These are phyloP conservation scores for Fusarium keratoplasticum DNA, from an alignment of 2,329 filamentous ascomycete genomes.

Conservation along the genomic window DNA sequence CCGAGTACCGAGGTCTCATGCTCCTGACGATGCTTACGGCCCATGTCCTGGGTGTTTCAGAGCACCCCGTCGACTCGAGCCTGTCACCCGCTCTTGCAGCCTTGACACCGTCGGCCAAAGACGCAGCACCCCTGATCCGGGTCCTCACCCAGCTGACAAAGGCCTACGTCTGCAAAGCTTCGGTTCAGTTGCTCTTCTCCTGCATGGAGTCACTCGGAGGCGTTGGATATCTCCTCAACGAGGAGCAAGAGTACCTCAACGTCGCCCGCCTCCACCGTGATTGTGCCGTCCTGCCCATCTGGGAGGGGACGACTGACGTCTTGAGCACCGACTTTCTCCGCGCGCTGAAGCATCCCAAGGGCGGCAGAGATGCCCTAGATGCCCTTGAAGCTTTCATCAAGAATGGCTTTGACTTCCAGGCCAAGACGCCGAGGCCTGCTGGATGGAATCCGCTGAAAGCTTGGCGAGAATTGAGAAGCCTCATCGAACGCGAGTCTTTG, in stretches of 20 bases:
- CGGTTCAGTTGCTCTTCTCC: slow-evolving; percentile 62
- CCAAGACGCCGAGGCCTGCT: slow-evolving; percentile 35
- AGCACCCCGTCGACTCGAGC: slow-evolving; percentile 49
- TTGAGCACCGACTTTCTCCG: slow-evolving; percentile 66
- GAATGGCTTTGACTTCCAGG: slow-evolving; percentile 39
- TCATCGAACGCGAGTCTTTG: slow-evolving; percentile 50
- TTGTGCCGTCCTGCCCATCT: slow-evolving; percentile 72
- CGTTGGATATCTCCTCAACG: slow-evolving; percentile 74
- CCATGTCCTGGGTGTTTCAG: slow-evolving; percentile 65
- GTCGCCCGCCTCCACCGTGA: slow-evolving; percentile 75
- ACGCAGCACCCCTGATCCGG: slow-evolving; percentile 61
- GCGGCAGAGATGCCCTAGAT: slow-evolving; percentile 51
- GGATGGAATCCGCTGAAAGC: slow-evolving; percentile 47
- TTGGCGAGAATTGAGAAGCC: slow-evolving; percentile 56
- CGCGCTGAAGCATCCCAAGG: slow-evolving; percentile 58
- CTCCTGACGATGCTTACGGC: slow-evolving; percentile 66
- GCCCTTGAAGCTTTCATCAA: slow-evolving; percentile 57
- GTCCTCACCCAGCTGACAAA: slow-evolving; percentile 71
- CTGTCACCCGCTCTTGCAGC: slow-evolving; percentile 38
- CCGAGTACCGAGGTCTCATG: slow-evolving; percentile 67
- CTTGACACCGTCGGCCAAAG: slow-evolving; percentile 49
- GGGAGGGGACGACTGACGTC: slow-evolving; percentile 81
- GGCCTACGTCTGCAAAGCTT: slow-evolving; percentile 64
- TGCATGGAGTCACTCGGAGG: slow-evolving; percentile 75
- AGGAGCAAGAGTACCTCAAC: slow-evolving; percentile 73